These are phyloP conservation scores for Phytophthora multivora DNA, from an alignment of 352 stramenopile genomes.

Conservation along the genomic window DNA sequence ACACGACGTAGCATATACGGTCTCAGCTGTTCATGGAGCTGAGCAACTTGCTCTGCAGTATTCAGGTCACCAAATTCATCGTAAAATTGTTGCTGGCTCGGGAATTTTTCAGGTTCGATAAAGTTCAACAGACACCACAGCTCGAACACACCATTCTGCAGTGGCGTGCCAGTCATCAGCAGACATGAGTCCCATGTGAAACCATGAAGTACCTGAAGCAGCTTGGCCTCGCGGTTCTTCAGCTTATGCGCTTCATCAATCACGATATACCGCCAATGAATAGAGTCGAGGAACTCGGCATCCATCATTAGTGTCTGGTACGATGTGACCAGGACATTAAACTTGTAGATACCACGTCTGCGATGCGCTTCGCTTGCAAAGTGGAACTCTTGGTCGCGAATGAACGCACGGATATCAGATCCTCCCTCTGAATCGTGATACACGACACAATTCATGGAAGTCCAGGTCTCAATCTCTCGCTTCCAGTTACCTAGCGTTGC, in stretches of 20 bases:
- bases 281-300: conserved; percentile 90
- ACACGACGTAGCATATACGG: conserved; percentile 99
- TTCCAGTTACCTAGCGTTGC: conserved; percentile 99
- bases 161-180: conserved; percentile 96
- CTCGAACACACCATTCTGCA: conserved; percentile 99
- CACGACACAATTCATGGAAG: conserved; percentile 98
- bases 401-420: conserved; percentile 90
- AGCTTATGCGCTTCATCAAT: conserved; percentile 99
- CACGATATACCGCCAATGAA: conserved; percentile 97
- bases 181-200: conserved; percentile 92
- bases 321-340: conserved; percentile 98
- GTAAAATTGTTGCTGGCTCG: conserved; percentile 95
- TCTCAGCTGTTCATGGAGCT: conserved; percentile 96
- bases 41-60: conserved; percentile 95
- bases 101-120: conserved; percentile 96
- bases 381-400: conserved; percentile 97
- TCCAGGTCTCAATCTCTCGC: conserved; percentile 98
- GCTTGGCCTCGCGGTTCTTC: conserved; percentile 96
- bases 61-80: conserved; percentile 97
- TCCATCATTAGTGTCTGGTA: conserved; percentile 97
- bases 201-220: conserved; percentile 90
- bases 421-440: conserved; percentile 97
- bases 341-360: conserved; percentile 87
- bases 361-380: conserved; percentile 89
- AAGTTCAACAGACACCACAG: conserved; percentile 99